Evolutionary conservation across 148 eudicot genomes (phyloP).

Genomic region (Dysphania ambrosioides): DNA sequence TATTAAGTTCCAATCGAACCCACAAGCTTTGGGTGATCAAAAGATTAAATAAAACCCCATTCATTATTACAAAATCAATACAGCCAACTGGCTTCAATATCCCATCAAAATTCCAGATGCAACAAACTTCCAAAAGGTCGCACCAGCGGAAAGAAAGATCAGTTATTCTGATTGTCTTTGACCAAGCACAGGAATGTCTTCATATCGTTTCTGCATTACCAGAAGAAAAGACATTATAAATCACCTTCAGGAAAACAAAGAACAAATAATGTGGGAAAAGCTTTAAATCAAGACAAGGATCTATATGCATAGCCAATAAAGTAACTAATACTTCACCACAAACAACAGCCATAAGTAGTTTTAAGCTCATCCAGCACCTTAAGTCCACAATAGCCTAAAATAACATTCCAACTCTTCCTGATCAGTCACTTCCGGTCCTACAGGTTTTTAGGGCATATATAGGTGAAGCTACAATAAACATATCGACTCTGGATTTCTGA

Average conservation of each 20-base stretch:
- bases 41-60: slow-evolving; percentile 14
- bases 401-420: too few species aligned
- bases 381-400: too few species aligned
- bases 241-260: background rate
- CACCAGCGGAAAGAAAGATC: slow-evolving; percentile 4
- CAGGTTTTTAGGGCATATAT: too few species aligned
- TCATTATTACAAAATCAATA: slow-evolving; percentile 30
- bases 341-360: too few species aligned
- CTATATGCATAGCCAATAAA: too few species aligned
- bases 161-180: slow-evolving; percentile 38
- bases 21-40: slow-evolving; percentile 17
- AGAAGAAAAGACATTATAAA: background rate
- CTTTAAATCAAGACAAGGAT: too few species aligned
- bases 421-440: too few species aligned
- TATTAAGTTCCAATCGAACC: slow-evolving; percentile 7
- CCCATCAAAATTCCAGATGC: slow-evolving; percentile 15
- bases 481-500: too few species aligned
- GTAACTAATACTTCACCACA: too few species aligned
- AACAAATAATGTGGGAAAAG: background rate
- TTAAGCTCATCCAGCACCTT: too few species aligned
- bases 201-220: slow-evolving; percentile 41
- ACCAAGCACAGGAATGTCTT: slow-evolving; percentile 45
- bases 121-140: slow-evolving; percentile 1
- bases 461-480: too few species aligned
- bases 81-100: slow-evolving; percentile 12